phyloP scores from a whole-genome alignment of 2,329 filamentous ascomycete genomes.

The Pseudocercospora fuligena region DNA sequence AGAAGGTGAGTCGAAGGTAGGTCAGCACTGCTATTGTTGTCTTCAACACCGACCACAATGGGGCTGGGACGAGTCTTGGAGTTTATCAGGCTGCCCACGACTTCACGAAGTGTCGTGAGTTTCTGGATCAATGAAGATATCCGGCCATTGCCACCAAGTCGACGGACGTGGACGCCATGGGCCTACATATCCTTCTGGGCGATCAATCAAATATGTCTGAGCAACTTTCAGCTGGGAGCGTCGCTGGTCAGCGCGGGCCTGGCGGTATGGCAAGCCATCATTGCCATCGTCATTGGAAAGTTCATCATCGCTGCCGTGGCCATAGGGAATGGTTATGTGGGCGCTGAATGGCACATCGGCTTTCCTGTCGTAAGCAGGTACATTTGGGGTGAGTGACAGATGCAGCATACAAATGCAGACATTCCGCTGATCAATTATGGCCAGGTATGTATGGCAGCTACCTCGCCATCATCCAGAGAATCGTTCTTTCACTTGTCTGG shows the following conservation, averaged over 20 bases:
- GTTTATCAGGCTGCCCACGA: slow-evolving; percentile 32
- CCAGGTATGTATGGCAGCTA: slow-evolving; percentile 59
- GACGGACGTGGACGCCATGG: slow-evolving; percentile 46
- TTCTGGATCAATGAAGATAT: slow-evolving; percentile 50
- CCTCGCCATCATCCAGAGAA: slow-evolving; percentile 58
- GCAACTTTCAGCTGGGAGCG: slow-evolving; percentile 45
- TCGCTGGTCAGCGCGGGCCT: slow-evolving; percentile 47
- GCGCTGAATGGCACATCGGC: slow-evolving; percentile 56
- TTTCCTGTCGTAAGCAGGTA: slow-evolving; percentile 61
- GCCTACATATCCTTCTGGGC: slow-evolving; percentile 48
- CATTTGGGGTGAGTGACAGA: slow-evolving; percentile 55
- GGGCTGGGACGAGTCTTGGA: slow-evolving; percentile 18
- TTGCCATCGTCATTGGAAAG: slow-evolving; percentile 49
- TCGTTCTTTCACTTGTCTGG: slow-evolving; percentile 52
- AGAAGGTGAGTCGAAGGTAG: neutral
- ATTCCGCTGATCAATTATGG: neutral
- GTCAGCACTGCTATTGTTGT: neutral
- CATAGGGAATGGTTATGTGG: slow-evolving; percentile 57
- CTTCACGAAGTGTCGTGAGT: slow-evolving; percentile 35
- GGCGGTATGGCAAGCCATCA: slow-evolving; percentile 49
- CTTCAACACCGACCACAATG: slow-evolving; percentile 7
- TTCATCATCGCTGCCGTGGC: slow-evolving; percentile 61
- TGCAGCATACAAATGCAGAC: slow-evolving; percentile 35
- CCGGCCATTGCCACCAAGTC: slow-evolving; percentile 45
- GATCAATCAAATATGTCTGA: slow-evolving; percentile 45